phyloP scores from a whole-genome alignment of 306 rosid species.

The Vigna unguiculata region DNA sequence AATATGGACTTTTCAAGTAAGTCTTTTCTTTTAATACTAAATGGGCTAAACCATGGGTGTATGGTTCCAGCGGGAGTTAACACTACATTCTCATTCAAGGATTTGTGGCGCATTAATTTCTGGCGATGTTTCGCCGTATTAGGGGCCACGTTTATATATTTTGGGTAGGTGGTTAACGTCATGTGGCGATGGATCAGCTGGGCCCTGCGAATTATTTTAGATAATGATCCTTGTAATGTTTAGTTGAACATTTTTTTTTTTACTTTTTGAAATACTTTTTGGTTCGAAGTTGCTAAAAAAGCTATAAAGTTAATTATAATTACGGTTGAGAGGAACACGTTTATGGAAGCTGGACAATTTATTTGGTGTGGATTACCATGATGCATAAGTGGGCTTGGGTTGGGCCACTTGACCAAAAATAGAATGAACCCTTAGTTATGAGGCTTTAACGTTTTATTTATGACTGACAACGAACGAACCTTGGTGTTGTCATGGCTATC shows the following conservation, averaged over 20 bases:
- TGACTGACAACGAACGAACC: background rate
- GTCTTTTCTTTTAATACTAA: background rate
- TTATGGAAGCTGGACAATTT: background rate
- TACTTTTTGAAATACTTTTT: background rate
- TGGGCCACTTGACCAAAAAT: slow-evolving; percentile 4
- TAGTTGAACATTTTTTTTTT: background rate
- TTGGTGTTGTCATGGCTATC: background rate
- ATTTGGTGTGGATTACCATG: background rate
- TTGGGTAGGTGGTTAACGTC: background rate
- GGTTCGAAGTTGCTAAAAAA: background rate
- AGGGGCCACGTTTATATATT: background rate
- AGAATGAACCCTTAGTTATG: background rate
- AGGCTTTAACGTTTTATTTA: background rate
- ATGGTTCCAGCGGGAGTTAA: slow-evolving; percentile 27
- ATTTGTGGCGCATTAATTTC: slow-evolving; percentile 19
- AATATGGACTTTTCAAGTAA: background rate
- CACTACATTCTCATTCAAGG: slow-evolving; percentile 14
- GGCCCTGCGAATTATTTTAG: slow-evolving; percentile 6
- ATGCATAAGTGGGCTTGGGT: slow-evolving; percentile 11
- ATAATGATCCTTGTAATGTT: too few relatives aligned
- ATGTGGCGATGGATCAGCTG: background rate
- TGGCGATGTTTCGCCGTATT: background rate
- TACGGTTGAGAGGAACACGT: background rate
- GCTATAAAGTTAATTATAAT: background rate
- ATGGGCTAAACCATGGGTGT: slow-evolving; percentile 3